Evolutionary conservation across 2,329 filamentous ascomycete species (phyloP).

Genomic region (Aspergillus ibericus): DNA sequence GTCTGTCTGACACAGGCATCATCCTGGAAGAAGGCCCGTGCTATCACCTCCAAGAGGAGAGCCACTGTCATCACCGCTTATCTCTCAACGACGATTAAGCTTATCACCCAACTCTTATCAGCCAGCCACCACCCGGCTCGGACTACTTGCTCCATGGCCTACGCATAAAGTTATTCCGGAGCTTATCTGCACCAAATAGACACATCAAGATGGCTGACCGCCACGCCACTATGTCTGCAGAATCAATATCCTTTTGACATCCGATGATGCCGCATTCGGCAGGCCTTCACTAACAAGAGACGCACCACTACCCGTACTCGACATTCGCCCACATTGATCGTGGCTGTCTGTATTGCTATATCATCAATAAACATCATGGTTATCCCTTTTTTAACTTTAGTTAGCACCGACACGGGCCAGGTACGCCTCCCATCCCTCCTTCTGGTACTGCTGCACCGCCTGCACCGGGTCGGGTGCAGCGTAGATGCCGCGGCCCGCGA

Average conservation of each 20-base stretch:
- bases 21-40: neutral
- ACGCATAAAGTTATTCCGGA: neutral
- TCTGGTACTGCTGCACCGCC: slow-evolving; percentile 45
- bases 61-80: neutral
- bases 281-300: neutral
- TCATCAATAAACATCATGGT: neutral
- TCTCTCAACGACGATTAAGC: neutral
- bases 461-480: slow-evolving; percentile 46
- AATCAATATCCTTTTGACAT: neutral
- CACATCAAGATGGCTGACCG: neutral
- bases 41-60: neutral
- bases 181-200: slow-evolving; percentile 4
- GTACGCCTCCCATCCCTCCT: slow-evolving; percentile 51
- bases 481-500: slow-evolving; percentile 50
- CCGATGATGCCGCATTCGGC: neutral
- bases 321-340: neutral
- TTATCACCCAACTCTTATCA: slow-evolving; percentile 5
- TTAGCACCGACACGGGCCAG: slow-evolving; percentile 33
- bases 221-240: neutral
- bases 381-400: neutral
- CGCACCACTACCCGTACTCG: neutral
- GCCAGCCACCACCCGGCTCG: neutral
- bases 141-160: neutral
- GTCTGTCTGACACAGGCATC: too few species aligned
- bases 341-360: neutral